phyloP scores from a whole-genome alignment of 176 grass and related monocot genomes.

The Typha latifolia region DNA sequence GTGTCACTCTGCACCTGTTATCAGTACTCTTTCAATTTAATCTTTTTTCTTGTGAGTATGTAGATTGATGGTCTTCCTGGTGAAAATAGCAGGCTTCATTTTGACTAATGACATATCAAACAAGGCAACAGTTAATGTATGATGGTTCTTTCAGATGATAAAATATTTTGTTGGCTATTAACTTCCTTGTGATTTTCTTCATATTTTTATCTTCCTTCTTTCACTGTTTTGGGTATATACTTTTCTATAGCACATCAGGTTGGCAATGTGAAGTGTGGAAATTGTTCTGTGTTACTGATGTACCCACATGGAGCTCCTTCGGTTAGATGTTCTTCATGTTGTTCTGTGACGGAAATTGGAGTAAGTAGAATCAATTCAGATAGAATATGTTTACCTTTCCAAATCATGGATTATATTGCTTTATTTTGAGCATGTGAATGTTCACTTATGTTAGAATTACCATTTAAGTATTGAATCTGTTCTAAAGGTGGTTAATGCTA shows the following conservation, averaged over 20 bases:
- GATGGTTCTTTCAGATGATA: too few species aligned
- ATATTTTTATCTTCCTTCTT: conserved; percentile 10
- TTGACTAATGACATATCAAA: not conserved
- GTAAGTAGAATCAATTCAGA: conserved; percentile 39
- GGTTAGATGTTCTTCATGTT: conserved; percentile 65
- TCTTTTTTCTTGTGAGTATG: too few species aligned
- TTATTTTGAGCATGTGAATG: not conserved
- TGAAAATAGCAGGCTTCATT: not conserved
- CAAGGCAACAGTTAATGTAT: too few species aligned
- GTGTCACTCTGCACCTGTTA: too few species aligned
- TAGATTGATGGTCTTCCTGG: too few species aligned
- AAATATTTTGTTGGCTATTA: too few species aligned
- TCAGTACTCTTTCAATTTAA: too few species aligned
- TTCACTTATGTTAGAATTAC: not conserved
- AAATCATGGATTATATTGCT: not conserved
- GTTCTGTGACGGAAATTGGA: conserved; percentile 61
- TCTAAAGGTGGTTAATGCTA: too few species aligned
- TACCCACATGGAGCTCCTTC: conserved; percentile 74
- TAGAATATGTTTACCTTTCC: not conserved
- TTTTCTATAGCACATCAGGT: conserved; percentile 57
- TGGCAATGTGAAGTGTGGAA: conserved; percentile 58
- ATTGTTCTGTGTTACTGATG: conserved; percentile 62
- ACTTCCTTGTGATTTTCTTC: not conserved
- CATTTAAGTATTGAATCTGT: too few species aligned
- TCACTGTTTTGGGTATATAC: conserved; percentile 1